A percentile compares a stretch with the other conserved stretches of the same genome.
These are phyloP conservation scores for Cymodocea nodosa DNA, from an alignment of 116 monocot genomes.

Conservation along the genomic window DNA sequence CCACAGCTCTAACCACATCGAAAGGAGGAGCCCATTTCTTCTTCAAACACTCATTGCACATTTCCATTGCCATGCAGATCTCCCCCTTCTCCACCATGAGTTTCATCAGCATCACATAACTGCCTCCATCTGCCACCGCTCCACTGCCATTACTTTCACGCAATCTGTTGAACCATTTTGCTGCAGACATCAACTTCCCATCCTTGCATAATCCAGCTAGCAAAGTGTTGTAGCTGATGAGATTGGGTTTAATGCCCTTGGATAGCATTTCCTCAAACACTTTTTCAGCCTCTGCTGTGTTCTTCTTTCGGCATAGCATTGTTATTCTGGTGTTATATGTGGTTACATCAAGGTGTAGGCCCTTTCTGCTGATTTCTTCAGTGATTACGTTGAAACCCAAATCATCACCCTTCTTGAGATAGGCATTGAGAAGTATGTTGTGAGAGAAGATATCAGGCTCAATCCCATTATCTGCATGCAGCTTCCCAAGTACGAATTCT, in stretches of 20 bases:
- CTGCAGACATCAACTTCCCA: slow-evolving; percentile 29
- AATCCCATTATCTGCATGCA: slow-evolving; percentile 19
- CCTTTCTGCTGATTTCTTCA: slow-evolving; percentile 18
- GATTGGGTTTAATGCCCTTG: slow-evolving; percentile 29
- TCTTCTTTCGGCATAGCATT: slow-evolving; percentile 25
- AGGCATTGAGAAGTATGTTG: slow-evolving; percentile 47
- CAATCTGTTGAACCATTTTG: slow-evolving; percentile 37
- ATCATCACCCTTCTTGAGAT: slow-evolving; percentile 31
- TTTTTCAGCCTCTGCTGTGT: slow-evolving; percentile 35
- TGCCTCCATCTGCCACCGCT: slow-evolving; percentile 21
- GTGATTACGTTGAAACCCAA: too few relatives aligned
- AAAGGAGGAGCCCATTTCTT: slow-evolving; percentile 63
- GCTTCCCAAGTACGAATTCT: slow-evolving; percentile 38
- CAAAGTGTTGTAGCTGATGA: slow-evolving; percentile 29
- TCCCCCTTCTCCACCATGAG: slow-evolving; percentile 52
- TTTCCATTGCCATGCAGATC: slow-evolving; percentile 26
- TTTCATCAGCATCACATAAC: slow-evolving; percentile 23
- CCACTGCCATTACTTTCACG: background rate
- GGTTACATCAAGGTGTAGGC: slow-evolving; percentile 22
- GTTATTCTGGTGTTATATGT: slow-evolving; percentile 50
- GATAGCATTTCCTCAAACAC: slow-evolving; percentile 41
- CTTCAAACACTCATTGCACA: slow-evolving; percentile 37
- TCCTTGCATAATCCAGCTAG: slow-evolving; percentile 45
- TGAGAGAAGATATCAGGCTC: slow-evolving; percentile 33
- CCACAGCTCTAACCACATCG: slow-evolving; percentile 31